Base-by-base conservation (phyloP, 2,329 filamentous ascomycete species). In the Chaetomiaceae sp. region DNA sequence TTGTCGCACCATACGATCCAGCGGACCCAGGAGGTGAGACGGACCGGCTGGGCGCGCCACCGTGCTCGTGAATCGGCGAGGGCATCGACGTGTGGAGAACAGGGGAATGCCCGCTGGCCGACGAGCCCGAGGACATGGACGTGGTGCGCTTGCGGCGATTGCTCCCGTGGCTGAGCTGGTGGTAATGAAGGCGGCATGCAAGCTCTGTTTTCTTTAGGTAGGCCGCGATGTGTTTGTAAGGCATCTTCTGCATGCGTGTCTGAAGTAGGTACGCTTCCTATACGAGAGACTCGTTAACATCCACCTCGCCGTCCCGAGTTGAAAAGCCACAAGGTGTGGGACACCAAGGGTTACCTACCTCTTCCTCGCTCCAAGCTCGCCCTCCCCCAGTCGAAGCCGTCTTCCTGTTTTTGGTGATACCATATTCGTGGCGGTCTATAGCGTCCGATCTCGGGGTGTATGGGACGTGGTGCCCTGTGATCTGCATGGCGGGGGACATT, bases 181-280 rank as follows among this genome's bases (percentile, higher is more conserved):
- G 89, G 67, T 89, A 92, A 71, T 94, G 89, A 58, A 95, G 80
- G 58, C 89, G 88, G 73, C 89, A 95, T 43, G 89, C 89, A 55
- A 94, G 77, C 73, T 94, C 89, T 0, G 89, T 94, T 76, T 94
- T 95, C 73, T 90, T 89, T 61, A 94, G 75, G 63, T 91, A 86
- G 54, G 85, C 82, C 54, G 89, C 89, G 66, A 94, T 94, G 68
- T 92, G 87, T 77, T 92, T 94, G 73, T 94, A 94, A 0, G 89
- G 89, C 84, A 92, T 90, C 73, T 92, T 92, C 65, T 91, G 87
- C 64, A 89, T 81, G 54, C 89, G 86, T 56, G 87, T 91, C 71
- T 90, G 87, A 56, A 94, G 79, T 50, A 94, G 84, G 69, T 92
- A 94, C 53, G 84, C 80, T 73, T 94, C 89, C 88, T 92, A 58